These are phyloP conservation scores for Corynespora cassiicola DNA, from an alignment of 2,329 filamentous ascomycete species.

Conservation along the genomic window DNA sequence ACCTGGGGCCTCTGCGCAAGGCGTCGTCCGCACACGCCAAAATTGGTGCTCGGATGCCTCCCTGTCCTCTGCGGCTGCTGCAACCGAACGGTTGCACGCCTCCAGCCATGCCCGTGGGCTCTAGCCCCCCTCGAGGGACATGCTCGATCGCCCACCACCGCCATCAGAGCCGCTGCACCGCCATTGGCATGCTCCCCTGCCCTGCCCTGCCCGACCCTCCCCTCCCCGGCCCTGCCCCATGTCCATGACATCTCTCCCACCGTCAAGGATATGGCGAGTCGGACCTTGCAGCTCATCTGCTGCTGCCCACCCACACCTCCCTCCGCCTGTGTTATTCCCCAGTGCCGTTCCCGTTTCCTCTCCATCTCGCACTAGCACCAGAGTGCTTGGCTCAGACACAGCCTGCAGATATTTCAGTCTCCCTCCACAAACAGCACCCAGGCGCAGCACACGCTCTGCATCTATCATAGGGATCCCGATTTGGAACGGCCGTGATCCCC, in stretches of 20 bases:
- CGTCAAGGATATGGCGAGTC: slow-evolving; percentile 22
- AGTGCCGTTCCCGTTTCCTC: slow-evolving; percentile 12
- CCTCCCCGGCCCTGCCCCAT: slow-evolving; percentile 20
- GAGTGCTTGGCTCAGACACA: slow-evolving; percentile 43
- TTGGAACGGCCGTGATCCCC: slow-evolving; percentile 41
- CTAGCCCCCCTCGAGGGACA: slow-evolving; percentile 32
- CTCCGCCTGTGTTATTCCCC: slow-evolving; percentile 20
- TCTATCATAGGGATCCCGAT: slow-evolving; percentile 38
- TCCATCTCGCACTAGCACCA: slow-evolving; percentile 23
- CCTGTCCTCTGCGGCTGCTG: slow-evolving; percentile 35
- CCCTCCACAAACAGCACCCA: slow-evolving; percentile 30
- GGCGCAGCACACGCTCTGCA: slow-evolving; percentile 40
- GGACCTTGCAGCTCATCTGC: slow-evolving; percentile 39
- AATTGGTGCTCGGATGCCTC: slow-evolving; percentile 36
- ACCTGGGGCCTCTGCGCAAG: slow-evolving; percentile 23
- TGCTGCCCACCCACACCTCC: slow-evolving; percentile 28
- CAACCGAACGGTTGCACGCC: slow-evolving; percentile 44
- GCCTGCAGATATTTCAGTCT: slow-evolving; percentile 47
- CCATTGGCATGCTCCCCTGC: slow-evolving; percentile 30
- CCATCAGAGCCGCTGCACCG: slow-evolving; percentile 25
- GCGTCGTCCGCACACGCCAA: slow-evolving; percentile 29
- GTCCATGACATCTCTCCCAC: slow-evolving; percentile 17
- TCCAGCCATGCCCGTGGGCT: slow-evolving; percentile 42
- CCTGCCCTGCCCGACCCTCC: slow-evolving; percentile 15
- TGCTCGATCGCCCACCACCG: slow-evolving; percentile 23